Base-by-base conservation (phyloP, 169 alveolate genomes). In the Sarcocystis neurona region DNA sequence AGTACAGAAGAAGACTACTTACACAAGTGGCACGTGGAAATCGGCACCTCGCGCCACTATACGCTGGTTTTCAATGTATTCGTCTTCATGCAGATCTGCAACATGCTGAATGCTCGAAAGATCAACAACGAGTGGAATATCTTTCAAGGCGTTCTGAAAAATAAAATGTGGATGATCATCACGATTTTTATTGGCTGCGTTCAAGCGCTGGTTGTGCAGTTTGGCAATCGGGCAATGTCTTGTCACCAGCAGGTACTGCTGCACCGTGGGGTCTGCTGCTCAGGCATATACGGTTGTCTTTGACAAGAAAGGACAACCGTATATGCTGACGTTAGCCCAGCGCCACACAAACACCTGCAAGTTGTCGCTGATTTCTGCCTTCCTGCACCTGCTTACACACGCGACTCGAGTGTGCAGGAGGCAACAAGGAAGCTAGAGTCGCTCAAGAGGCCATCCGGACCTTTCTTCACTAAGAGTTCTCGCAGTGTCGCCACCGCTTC, bases 51-150 rank as follows among this genome's bases (percentile, higher is more conserved):
- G 18, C 90, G 96, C 32, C 98, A 96, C 91, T 91, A 94, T 92
- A 94, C 98, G 37, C 72, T 93, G 30, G 94, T 97, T 23, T 97
- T 97, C 89, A 96, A 96, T 85, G 94, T 94, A 20, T 97, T 97
- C 88, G 98, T 97, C 20, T 78, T 95, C 88, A 85, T 96, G 92
- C 96, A 96, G 80, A 34, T 75, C 34, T 37, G 46, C 75, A 97
- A 97, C 92, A 92, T 93, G 94, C 44, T 96, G 41, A 97, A 97
- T 87, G 94, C 96, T 18, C 92, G 99, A 85, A 95, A 94, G 79
- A 87, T 96, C 84, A 32, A 74, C 75, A 39, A 93, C 91, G 97
- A 95, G 63, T 48, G 92, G 53, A 95, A 96, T 87, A 90, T 96
- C 34, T 95, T 96, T 87, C 93, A 86, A 63, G 96, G 97, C 46